A percentile compares a stretch with the other conserved stretches of the same genome.
Evolutionary conservation across 2,329 filamentous ascomycete species (phyloP).

Genomic region (Grosmannia clavigera): DNA sequence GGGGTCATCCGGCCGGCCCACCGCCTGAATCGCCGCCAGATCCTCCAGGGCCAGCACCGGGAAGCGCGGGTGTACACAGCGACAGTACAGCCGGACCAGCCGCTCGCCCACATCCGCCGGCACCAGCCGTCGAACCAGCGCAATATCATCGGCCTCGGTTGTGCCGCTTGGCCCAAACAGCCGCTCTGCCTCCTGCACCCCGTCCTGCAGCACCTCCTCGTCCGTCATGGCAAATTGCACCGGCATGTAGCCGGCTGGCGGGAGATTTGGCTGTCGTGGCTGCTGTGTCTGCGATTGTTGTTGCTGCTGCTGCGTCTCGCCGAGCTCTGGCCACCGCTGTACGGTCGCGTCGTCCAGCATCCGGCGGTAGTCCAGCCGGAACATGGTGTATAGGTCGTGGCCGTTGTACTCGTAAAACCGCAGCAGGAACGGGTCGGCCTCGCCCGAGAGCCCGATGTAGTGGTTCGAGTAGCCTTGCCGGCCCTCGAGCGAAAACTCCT

Average conservation of each 20-base stretch:
- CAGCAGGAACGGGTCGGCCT: conserved; percentile 15
- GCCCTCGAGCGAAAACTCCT: conserved; percentile 12
- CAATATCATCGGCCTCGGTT: conserved; percentile 10
- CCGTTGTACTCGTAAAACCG: conserved; percentile 14
- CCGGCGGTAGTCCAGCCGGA: conserved; percentile 14
- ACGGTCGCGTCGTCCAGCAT: conserved; percentile 10
- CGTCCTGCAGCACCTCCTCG: conserved; percentile 14
- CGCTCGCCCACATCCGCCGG: conserved; percentile 9
- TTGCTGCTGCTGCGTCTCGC: not conserved
- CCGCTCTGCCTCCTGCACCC: conserved; percentile 10
- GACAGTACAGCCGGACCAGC: conserved; percentile 11
- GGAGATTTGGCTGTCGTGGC: not conserved
- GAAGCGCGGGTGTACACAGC: conserved; percentile 13
- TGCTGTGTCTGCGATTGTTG: not conserved
- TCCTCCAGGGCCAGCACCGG: conserved; percentile 13
- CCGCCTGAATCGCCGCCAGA: conserved; percentile 6
- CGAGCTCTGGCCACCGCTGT: not conserved
- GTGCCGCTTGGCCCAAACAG: conserved; percentile 5
- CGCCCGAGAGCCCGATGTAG: conserved; percentile 14
- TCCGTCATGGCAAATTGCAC: conserved; percentile 14
- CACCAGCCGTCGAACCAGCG: conserved; percentile 12
- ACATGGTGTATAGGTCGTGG: conserved; percentile 15
- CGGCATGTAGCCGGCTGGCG: conserved; percentile 9
- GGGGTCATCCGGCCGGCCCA: not conserved
- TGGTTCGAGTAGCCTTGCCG: conserved; percentile 13